Evolutionary conservation across 2,329 filamentous ascomycete genomes (phyloP), one percentile per base, ranked within the genome.

Genomic region (Colletotrichum kahawae): DNA sequence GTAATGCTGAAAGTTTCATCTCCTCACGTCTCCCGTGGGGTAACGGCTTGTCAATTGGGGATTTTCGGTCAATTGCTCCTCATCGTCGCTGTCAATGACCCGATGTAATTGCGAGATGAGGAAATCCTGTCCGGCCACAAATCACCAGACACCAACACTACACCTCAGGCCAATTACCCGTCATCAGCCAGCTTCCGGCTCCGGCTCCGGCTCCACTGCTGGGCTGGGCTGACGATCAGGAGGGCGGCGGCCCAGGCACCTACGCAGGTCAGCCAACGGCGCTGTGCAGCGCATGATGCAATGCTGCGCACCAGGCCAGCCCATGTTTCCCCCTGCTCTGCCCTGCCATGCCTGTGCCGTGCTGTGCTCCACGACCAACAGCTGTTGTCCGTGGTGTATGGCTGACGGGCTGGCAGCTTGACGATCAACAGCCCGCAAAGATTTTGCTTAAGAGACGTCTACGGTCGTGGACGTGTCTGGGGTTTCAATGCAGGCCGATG

Each of bases 271-370:
- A 43, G 43, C 69, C 70, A 74, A 59, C 69, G 62, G n/a, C 63
- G 48, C 36, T 31, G 59, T 73, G 73, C 64, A 68, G 64, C 38
- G 69, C 69, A 75, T 75, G 64, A 75, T 72, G 72, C 63, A 72
- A 75, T 75, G 73, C 73, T 51, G 63, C 70, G 63, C 73, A 75
- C 63, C 34, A 67, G 63, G 43, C 57, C 54, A 51, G 67, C 56
- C 67, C 36, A 69, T 34, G 33, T 51, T 51, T 51, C 43, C 43
- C 66, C 66, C 34, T 60, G 48, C n/a, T 51, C 65, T 68, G 54
- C 56, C 36, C 54, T 67, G 31, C 33, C 67, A 48, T 67, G 71
- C 62, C 67, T 66, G 36, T 24, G 59, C 67, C 33, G 33, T 67
- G 67, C 38, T 43, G 43, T 27, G 33, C 27, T 31, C 56, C 27